These are phyloP conservation scores for Kazachstania martiniae DNA, from an alignment of 805 yeast species.

Conservation along the genomic window DNA sequence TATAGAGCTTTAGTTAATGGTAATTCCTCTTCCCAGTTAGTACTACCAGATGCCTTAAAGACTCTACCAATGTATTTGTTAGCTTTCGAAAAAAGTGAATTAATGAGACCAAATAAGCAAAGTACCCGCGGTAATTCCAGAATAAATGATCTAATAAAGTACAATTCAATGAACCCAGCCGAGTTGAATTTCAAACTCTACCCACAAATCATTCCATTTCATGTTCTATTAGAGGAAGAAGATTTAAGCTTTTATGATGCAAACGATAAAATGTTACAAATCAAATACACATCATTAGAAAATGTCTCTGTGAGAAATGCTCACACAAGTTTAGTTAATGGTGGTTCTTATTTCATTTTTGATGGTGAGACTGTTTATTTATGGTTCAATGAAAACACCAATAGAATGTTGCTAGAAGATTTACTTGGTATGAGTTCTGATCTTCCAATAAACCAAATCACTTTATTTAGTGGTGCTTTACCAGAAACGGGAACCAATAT, in stretches of 20 bases:
- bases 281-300: slow-evolving; percentile 34
- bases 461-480: slow-evolving; percentile 35
- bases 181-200: slow-evolving; percentile 56
- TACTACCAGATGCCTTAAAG: slow-evolving; percentile 72
- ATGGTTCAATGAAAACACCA: slow-evolving; percentile 62
- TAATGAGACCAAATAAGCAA: slow-evolving; percentile 35
- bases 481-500: slow-evolving; percentile 65
- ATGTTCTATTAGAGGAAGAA: slow-evolving; percentile 41
- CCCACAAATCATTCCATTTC: slow-evolving; percentile 71
- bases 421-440: slow-evolving; percentile 50
- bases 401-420: slow-evolving; percentile 58
- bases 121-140: slow-evolving; percentile 51
- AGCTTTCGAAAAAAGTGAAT: slow-evolving; percentile 57
- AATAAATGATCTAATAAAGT: slow-evolving; percentile 36
- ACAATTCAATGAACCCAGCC: slow-evolving; percentile 39
- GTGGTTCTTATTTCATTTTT: slow-evolving; percentile 72
- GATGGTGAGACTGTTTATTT: slow-evolving; percentile 51
- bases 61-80: slow-evolving; percentile 59
- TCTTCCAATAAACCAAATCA: slow-evolving; percentile 14
- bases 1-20: slow-evolving; percentile 41
- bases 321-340: slow-evolving; percentile 36
- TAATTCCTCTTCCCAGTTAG: slow-evolving; percentile 38
- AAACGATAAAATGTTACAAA: slow-evolving; percentile 32
- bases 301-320: slow-evolving; percentile 31
- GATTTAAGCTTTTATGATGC: slow-evolving; percentile 42